A percentile compares a stretch with the other conserved stretches of the same genome.
These are phyloP conservation scores for Ogataea naganishii DNA, from an alignment of 805 yeast species.

Conservation along the genomic window DNA sequence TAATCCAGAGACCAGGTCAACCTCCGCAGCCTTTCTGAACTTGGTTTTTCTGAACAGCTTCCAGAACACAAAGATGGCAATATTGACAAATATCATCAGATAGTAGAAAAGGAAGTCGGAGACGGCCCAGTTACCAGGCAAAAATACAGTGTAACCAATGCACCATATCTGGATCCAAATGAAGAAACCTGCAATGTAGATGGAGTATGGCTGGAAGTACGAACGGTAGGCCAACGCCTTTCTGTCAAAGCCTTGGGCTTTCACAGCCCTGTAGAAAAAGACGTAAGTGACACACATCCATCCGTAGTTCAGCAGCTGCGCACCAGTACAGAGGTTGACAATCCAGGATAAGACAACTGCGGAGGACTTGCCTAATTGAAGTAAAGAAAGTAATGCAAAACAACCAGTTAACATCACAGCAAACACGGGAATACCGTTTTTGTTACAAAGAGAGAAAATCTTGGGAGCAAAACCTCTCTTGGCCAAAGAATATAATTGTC, in stretches of 20 bases:
- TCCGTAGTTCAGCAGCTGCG: constrained; percentile 38
- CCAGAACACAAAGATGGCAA: constrained; percentile 27
- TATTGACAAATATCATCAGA: constrained; percentile 31
- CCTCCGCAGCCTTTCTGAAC: constrained; percentile 25
- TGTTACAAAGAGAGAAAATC: constrained; percentile 51
- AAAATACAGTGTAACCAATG: constrained; percentile 29
- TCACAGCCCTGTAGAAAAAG: constrained; percentile 31
- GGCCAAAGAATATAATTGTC: constrained; percentile 58
- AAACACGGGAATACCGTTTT: constrained; percentile 60
- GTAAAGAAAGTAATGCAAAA: constrained; percentile 60
- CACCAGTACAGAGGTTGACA: constrained; percentile 37
- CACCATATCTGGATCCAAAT: constrained; percentile 25
- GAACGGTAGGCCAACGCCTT: constrained; percentile 29
- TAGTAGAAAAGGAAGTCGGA: constrained; percentile 32
- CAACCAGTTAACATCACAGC: constrained; percentile 40
- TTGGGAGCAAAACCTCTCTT: constrained; percentile 63
- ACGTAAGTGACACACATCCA: constrained; percentile 34
- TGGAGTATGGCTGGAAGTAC: constrained; percentile 32
- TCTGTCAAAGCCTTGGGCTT: constrained; percentile 32
- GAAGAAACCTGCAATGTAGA: constrained; percentile 19
- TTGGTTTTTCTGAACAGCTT: constrained; percentile 29
- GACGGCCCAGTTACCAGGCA: constrained; percentile 29
- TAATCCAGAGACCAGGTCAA: constrained; percentile 29
- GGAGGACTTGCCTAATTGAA: constrained; percentile 36
- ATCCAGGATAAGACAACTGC: constrained; percentile 33